Percentiles rank a stretch among this genome's conserved stretches.
These are phyloP conservation scores for Russula earlei DNA, from an alignment of 768 basidiomycete species.

Conservation along the genomic window DNA sequence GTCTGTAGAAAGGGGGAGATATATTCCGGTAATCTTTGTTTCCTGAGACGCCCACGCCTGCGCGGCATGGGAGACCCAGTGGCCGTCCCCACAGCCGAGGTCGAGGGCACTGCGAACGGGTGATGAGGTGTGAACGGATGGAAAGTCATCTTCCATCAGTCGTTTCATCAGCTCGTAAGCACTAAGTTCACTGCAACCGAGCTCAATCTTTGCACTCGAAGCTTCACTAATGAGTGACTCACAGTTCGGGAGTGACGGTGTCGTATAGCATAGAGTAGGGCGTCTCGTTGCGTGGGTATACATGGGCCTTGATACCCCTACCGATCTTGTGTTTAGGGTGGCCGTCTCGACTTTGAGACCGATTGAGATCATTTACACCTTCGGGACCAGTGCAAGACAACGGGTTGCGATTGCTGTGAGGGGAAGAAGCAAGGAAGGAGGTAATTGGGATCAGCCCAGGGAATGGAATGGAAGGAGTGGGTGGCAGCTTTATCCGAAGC, in stretches of 20 bases:
- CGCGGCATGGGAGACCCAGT: conserved; percentile 59
- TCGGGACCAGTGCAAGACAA: not conserved
- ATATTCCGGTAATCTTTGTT: conserved; percentile 54
- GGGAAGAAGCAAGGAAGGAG: conserved; percentile 5
- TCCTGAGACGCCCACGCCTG: conserved; percentile 43
- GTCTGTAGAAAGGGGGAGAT: conserved; percentile 38
- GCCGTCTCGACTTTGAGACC: not conserved
- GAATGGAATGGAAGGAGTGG: not conserved
- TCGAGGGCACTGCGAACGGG: conserved; percentile 54
- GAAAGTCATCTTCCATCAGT: conserved; percentile 43
- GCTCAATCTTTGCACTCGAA: conserved; percentile 9
- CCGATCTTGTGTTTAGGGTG: not conserved
- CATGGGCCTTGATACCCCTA: not conserved
- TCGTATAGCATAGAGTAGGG: conserved; percentile 9
- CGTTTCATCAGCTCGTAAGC: conserved; percentile 41
- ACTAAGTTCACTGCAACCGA: conserved; percentile 45
- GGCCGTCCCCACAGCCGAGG: conserved; percentile 64
- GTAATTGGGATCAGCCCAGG: conserved; percentile 1
- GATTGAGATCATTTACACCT: not conserved
- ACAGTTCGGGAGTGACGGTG: conserved; percentile 1
- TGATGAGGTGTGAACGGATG: conserved; percentile 48
- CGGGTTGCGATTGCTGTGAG: not conserved
- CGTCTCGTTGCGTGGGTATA: conserved; percentile 1
- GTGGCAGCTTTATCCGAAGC: not conserved
- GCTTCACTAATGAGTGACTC: not conserved